Conservation (phyloP, 352 stramenopile genomes). For the Globisporangium solare region DNA sequence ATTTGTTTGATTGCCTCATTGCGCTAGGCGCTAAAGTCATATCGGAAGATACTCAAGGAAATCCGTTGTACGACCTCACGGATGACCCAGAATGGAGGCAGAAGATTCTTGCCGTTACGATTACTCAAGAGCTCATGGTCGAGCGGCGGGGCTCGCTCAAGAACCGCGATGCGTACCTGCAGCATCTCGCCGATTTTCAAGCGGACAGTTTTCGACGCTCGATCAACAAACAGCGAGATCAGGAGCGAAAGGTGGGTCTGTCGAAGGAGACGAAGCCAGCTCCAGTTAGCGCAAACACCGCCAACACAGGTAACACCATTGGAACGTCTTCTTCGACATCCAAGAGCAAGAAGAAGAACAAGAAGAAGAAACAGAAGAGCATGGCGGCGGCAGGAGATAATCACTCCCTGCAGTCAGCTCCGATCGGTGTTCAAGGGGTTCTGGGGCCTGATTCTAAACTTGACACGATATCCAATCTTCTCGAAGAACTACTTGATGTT, state of each 20-base stretch:
- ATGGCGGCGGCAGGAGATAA: no score
- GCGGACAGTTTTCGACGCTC: not conserved
- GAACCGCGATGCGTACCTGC: not conserved
- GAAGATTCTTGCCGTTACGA: conserved; percentile 9
- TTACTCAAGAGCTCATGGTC: not conserved
- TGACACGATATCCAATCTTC: not conserved
- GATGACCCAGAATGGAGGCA: conserved; percentile 9
- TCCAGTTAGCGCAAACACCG: no score
- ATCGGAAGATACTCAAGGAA: conserved; percentile 16
- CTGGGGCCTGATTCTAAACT: not conserved
- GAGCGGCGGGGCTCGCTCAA: not conserved
- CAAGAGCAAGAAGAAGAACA: conserved; percentile 18
- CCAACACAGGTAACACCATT: no score
- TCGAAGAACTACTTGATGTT: conserved; percentile 10
- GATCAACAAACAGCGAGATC: conserved; percentile 4
- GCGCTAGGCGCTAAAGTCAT: conserved; percentile 16
- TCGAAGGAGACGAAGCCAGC: no score
- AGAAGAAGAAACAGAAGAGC: conserved; percentile 21
- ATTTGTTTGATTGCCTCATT: conserved; percentile 15
- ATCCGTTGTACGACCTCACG: conserved; percentile 18
- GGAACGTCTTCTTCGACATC: no score
- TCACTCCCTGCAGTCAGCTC: no score
- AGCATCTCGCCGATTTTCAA: conserved; percentile 2
- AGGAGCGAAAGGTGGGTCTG: not conserved
- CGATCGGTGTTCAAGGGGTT: no score